A percentile compares a stretch with the other conserved stretches of the same genome.
These are phyloP conservation scores for Tremella fuciformis DNA, from an alignment of 768 basidiomycete genomes.

Conservation along the genomic window DNA sequence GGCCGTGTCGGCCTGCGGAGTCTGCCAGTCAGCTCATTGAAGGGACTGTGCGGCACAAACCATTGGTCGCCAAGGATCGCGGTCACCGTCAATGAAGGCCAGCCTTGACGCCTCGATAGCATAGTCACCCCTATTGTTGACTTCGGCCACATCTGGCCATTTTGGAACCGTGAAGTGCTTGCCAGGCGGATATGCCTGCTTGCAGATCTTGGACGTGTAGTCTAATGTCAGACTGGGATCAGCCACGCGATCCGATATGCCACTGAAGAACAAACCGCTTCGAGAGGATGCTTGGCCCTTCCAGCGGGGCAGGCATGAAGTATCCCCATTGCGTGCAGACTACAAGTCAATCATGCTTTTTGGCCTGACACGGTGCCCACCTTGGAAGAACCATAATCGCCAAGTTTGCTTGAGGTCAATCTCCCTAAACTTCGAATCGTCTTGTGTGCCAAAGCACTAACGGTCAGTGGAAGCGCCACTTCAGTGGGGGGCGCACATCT, in stretches of 20 bases:
- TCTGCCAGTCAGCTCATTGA: constrained; percentile 20
- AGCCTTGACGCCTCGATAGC: constrained; percentile 73
- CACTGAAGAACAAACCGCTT: constrained; percentile 39
- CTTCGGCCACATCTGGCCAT: constrained; percentile 73
- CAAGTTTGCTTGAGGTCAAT: constrained; percentile 69
- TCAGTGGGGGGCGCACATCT: constrained; percentile 19
- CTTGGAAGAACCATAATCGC: constrained; percentile 86
- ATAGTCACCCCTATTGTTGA: constrained; percentile 83
- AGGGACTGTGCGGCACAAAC: constrained; percentile 15
- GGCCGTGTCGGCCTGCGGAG: constrained; percentile 55
- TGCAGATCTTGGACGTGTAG: constrained; percentile 69
- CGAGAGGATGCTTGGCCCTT: constrained; percentile 74
- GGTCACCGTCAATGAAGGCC: constrained; percentile 65
- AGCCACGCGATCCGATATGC: constrained; percentile 24
- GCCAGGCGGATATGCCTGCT: constrained; percentile 65
- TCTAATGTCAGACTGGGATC: constrained; percentile 62
- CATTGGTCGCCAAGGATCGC: constrained; percentile 83
- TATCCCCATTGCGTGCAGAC: constrained; percentile 95
- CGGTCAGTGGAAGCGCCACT: not conserved
- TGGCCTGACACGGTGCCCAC: constrained; percentile 22
- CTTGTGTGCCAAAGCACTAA: constrained; percentile 82
- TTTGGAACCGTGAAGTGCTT: constrained; percentile 68
- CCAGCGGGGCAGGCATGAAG: constrained; percentile 65
- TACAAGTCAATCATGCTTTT: constrained; percentile 1
- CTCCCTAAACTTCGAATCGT: constrained; percentile 65